Percentiles rank a stretch among this genome's conserved stretches.
These are phyloP conservation scores for Cryptococcus neoformans DNA, from an alignment of 1,284 basidiomycete species.

Conservation along the genomic window DNA sequence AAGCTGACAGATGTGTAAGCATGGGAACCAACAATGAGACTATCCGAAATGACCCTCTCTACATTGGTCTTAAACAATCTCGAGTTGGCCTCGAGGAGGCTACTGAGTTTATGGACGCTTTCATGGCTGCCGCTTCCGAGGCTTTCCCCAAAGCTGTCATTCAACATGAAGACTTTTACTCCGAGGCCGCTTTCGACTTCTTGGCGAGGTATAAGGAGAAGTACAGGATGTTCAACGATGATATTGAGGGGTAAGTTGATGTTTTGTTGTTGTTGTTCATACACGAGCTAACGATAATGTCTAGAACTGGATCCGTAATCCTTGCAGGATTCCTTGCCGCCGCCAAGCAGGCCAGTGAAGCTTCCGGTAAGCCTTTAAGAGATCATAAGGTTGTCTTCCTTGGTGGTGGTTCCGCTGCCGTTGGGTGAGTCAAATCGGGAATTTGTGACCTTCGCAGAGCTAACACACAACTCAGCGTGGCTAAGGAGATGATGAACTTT, in stretches of 20 bases:
- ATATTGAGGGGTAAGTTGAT: slow-evolving; percentile 60
- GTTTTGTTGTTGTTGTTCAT: too few species aligned
- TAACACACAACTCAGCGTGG: slow-evolving; percentile 57
- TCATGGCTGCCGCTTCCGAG: slow-evolving; percentile 74
- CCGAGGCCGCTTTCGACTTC: slow-evolving; percentile 80
- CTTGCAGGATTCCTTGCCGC: slow-evolving; percentile 88
- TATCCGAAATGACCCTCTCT: slow-evolving; percentile 82
- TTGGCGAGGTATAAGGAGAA: slow-evolving; percentile 68
- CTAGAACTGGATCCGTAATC: slow-evolving; percentile 80
- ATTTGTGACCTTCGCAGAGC: too few species aligned
- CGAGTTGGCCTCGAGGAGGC: slow-evolving; percentile 62
- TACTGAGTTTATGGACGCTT: slow-evolving; percentile 83
- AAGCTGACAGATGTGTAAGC: slow-evolving; percentile 19
- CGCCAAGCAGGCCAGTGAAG: slow-evolving; percentile 69
- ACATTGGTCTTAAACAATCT: slow-evolving; percentile 76
- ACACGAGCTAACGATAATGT: neutral
- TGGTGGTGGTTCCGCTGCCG: slow-evolving; percentile 46
- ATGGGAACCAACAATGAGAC: slow-evolving; percentile 84
- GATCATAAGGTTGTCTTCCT: slow-evolving; percentile 89
- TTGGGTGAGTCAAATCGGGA: slow-evolving; percentile 25
- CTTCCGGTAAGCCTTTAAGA: slow-evolving; percentile 64
- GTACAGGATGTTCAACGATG: slow-evolving; percentile 86
- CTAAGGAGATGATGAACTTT: slow-evolving; percentile 82
- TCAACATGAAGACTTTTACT: slow-evolving; percentile 91
- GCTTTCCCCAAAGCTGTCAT: slow-evolving; percentile 76